Evolutionary conservation across 1,139 yeast species (phyloP), one percentile per base, ranked within the genome.

Genomic region (Hemisphaericaspora subhashii): DNA sequence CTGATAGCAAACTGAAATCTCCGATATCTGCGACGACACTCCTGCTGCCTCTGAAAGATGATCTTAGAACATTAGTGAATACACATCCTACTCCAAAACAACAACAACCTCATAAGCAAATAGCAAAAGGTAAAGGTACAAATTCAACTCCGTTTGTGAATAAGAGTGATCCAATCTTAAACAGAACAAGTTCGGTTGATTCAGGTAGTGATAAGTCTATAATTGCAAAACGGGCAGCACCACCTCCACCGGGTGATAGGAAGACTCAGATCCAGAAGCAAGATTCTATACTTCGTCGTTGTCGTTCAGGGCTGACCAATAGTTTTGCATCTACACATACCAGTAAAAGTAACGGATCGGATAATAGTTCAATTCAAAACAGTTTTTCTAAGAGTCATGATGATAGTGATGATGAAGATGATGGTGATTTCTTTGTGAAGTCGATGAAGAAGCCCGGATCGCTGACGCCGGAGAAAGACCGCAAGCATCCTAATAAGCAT

Each of bases 211-310:
- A 35, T 5, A 35, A 23, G 12, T 25, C 55, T 36, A 51, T 85
- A 17, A 77, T 83, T 10, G 90, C 94, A 0, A 73, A 72, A 43
- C 64, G 94, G 50, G 79, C 74, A 4, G 90, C 94, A 0, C 94
- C 94, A 2, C 92, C 90, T 1, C 85, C 86, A 2, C 85, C 86
- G 2, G 57, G 40, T 6, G 46, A 45, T 29, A 47, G 43, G 11
- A 44, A 38, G 24, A 22, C 40, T 40, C 33, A 42, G 37, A 25
- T 43, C 42, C 29, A 53, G 46, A 45, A 46, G 46, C 44, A 51
- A 43, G 38, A 23, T 48, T 54, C 31, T 42, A 54, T 35, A 48
- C 58, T n/a, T 46, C 31, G 40, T 26, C 21, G 26, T 11, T 14
- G 31, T n/a, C 29, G 38, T 13, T 39, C 47, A 13, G 24, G 36